Base-by-base conservation (phyloP, 768 basidiomycete species). In the Panaeolus papilionaceus region DNA sequence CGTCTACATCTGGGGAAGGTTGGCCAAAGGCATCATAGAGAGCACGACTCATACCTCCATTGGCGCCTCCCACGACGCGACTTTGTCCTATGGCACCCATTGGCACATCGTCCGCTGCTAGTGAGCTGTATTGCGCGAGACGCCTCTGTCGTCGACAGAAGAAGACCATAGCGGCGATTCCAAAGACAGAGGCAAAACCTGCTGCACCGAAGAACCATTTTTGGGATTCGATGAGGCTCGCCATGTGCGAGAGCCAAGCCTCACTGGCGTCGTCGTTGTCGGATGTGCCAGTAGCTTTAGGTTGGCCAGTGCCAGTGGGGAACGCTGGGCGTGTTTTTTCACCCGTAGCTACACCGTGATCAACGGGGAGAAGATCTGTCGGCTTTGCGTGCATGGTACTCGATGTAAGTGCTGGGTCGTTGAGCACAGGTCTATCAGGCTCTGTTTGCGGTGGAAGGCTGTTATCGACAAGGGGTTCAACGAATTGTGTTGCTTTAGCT, bases 11-110 rank as follows among this genome's bases (percentile, higher is more conserved):
- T 71, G 38, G 66, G 65, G 1, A 78, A 70, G 80, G 79, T 73
- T 93, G 94, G 37, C 93, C 93, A 78, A 98, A 97, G 16, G 95
- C 94, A 77, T 98, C 95, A 72, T 97, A 98, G 68, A 97, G 76
- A 77, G 96, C 96, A 80, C 91, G 91, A 64, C 94, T 92, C 6
- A 76, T 75, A 51, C 89, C 84, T 28, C 84, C 79, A 38, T 83
- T 77, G 33, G 72, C 78, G 38, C 71, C 66, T 1, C 73, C 72
- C 45, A 79, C 70, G 42, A 68, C 58, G 10, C 68, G 68, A 20
- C 68, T 61, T 45, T 68, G 75, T 38, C 85, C 81, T 37, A 98
- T 77, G 3, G 89, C 73, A 64, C 85, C 87, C 94, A 98, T 94
- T n/a, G 89, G 87, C 61, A 97, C 79, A 65, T 92, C 91, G 51